Conservation (phyloP, 2,329 filamentous ascomycete species). For the Diplodia corticola region DNA sequence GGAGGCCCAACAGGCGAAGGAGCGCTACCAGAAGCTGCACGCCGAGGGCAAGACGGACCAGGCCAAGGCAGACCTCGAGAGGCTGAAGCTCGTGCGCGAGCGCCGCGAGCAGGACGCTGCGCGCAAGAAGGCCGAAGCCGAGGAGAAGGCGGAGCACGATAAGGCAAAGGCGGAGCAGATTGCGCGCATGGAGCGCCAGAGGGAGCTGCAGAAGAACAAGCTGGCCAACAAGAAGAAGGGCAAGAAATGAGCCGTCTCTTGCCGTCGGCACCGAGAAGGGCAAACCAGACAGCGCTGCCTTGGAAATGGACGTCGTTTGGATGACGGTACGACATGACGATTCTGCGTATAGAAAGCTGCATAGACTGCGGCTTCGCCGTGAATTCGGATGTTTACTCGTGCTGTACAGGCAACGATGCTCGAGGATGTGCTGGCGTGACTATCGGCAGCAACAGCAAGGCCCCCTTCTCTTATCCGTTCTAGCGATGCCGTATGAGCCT, state of each 20-base stretch:
- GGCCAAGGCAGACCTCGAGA: conserved; percentile 83
- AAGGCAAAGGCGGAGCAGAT: conserved; percentile 54
- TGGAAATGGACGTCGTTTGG: conserved; percentile 3
- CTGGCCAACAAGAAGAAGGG: conserved; percentile 30
- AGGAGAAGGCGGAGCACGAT: conserved; percentile 56
- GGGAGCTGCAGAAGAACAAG: conserved; percentile 49
- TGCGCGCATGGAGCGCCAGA: conserved; percentile 50
- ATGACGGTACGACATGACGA: conserved; percentile 3
- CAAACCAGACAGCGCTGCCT: neutral
- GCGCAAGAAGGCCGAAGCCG: conserved; percentile 69
- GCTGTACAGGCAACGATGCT: neutral
- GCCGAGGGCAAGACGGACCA: conserved; percentile 96
- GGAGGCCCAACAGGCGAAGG: conserved; percentile 84
- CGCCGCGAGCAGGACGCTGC: conserved; percentile 81
- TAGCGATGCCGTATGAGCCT: neutral
- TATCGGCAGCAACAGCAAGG: neutral
- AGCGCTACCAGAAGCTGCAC: conserved; percentile 88
- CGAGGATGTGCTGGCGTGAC: too few species aligned
- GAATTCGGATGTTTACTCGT: neutral
- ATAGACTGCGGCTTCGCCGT: conserved; percentile 12
- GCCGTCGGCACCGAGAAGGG: neutral
- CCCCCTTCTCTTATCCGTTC: neutral
- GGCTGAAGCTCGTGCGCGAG: conserved; percentile 78
- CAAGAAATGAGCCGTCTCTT: conserved; percentile 15
- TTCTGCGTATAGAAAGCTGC: conserved; percentile 13